Base-by-base conservation (phyloP, 768 basidiomycete genomes). In the Trametes sanguinea region DNA sequence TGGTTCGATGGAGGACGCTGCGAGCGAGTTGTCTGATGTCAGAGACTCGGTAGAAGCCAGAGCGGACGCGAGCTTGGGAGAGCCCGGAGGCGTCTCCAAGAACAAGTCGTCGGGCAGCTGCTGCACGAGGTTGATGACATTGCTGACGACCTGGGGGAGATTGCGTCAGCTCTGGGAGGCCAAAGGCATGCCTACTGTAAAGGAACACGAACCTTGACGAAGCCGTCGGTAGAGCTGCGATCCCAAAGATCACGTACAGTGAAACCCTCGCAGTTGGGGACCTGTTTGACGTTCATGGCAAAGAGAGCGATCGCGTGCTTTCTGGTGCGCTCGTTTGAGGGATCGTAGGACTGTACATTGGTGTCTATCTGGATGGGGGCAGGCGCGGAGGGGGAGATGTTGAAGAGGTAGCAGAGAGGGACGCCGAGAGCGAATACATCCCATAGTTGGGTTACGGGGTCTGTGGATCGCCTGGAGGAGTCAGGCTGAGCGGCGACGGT, bases 381-480 rank as follows among this genome's bases (percentile, higher is more conserved):
- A 22, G 73, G 68, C 14, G 78, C 74, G 3, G 72, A 70, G 42
- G 89, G 89, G 58, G 98, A 87, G 74, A 90, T 87, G 77, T 99
- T 96, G 81, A 93, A 96, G 68, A 99, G 87, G 79, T 91, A 97
- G 78, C 94, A 96, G 67, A 98, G 89, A 47, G 95, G 89, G 51
- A 93, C 87, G 61, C 97, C 97, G 39, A 94, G 84, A 44, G 94
- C 88, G 77, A 99, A 92, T 72, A 92, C 87, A 71, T 94, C 92
- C 89, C 95, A 96, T 52, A 98, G 86, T 74, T 94, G 92, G 50
- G 90, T 88, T 69, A 99, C 96, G 40, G 94, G 93, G 77, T 98
- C 95, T 45, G 89, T 90, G 37, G 90, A 91, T 74, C 86, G 86
- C 60, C 92, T 83, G 37, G 80, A 76, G 44, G 87, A 80, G 65